Base-by-base conservation (phyloP, 345 rosid species). In the Schrenkiella parvula region DNA sequence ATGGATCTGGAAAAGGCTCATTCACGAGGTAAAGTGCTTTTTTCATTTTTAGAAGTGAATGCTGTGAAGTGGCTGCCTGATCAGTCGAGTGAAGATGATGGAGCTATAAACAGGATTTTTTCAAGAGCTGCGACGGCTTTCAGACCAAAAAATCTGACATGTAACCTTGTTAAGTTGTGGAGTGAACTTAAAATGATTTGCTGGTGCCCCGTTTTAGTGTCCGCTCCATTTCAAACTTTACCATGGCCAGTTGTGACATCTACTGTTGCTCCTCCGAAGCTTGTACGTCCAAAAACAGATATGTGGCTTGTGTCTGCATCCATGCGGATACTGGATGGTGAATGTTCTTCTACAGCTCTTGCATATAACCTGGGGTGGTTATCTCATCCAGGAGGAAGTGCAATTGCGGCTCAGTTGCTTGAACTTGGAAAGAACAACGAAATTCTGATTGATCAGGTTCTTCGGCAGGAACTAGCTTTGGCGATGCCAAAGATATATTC, bases 381-480 rank as follows among this genome's bases (percentile, higher is more conserved):
- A 71, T 83, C 86, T 70, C 88, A 89, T 42, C 97, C 98, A 0
- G 98, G 93, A 80, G 98, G 96, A 70, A 86, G 90, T 81, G 87
- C 88, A 61, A 89, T 93, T 80, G 93, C 98, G 59, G 98, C 95
- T 52, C 98, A 93, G 70, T 89, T 93, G 51, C 98, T 93, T 38
- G 98, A 93, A 83, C 97, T 93, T 80, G 98, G 98, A 50, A 93
- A 88, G 73, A 90, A 90, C 82, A 93, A 90, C 80, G 95, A 88
- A 73, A 78, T 87, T 75, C 83, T 93, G 69, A 81, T 64, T 65
- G 91, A 93, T 80, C 89, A 82, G 79, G 86, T 78, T 38, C 85
- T 93, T 17, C 85, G 98, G 26, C 89, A 86, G 82, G 97, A 92
- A 78, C 80, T 93, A 80, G 89, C 97, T 77, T 79, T 93, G 80